phyloP scores from a whole-genome alignment of 78 protist genomes.

The Guillardia theta region DNA sequence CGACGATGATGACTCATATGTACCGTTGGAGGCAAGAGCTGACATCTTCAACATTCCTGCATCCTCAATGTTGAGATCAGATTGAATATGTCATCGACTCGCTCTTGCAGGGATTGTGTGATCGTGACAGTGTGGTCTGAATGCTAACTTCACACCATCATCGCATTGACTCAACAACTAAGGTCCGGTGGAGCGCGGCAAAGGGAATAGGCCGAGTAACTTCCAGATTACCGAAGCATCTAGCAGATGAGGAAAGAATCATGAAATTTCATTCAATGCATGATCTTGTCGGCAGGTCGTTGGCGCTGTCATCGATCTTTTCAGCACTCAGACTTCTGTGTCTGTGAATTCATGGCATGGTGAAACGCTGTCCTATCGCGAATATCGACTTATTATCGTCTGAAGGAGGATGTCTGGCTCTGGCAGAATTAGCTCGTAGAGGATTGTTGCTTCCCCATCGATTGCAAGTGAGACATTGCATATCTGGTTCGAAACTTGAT shows the following conservation, averaged over 20 bases:
- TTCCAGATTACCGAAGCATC: slow-evolving; percentile 65
- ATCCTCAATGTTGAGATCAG: too few species aligned
- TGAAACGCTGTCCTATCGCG: too few species aligned
- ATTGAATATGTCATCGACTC: slow-evolving; percentile 1
- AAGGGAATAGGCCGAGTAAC: slow-evolving; percentile 91
- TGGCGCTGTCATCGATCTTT: not conserved
- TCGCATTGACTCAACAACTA: too few species aligned
- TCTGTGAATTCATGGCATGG: not conserved
- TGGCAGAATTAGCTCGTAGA: slow-evolving; percentile 91
- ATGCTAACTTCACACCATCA: too few species aligned
- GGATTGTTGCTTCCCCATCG: slow-evolving; percentile 86
- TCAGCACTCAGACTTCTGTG: not conserved
- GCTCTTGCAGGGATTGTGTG: slow-evolving; percentile 19
- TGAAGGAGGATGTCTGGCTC: slow-evolving; percentile 93
- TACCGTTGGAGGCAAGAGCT: too few species aligned
- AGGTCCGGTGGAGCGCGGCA: slow-evolving; percentile 88
- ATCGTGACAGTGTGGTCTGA: slow-evolving; percentile 62
- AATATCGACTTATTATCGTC: too few species aligned
- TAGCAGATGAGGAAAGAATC: slow-evolving; percentile 91
- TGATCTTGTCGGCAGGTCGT: too few species aligned
- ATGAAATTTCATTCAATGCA: too few species aligned
- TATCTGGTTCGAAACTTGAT: too few species aligned
- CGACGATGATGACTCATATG: slow-evolving; percentile 39
- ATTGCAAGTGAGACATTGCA: too few species aligned
- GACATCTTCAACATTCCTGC: too few species aligned